Base-by-base conservation (phyloP, 176 grass and related monocot genomes). In the Oryza rufipogon region DNA sequence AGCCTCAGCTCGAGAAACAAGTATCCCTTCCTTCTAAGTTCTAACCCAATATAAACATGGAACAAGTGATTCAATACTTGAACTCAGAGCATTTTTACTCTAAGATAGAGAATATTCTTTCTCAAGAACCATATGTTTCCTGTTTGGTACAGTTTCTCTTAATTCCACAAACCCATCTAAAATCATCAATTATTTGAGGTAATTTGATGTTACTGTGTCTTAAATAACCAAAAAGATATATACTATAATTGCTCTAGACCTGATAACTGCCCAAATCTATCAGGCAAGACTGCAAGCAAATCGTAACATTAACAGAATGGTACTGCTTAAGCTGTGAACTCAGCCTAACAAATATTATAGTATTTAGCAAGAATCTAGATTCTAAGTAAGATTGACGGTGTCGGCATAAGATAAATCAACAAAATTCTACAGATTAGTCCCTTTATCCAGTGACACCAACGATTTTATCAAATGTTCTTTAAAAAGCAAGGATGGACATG, bases 141-240 rank as follows among this genome's bases (percentile, higher is more conserved):
- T 73, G 30, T 65, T 64, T 78, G 56, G 23, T 83, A 66, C 15
- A 32, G 46, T 33, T 88, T 78, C 39, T 65, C 23, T 69, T 22
- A 51, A 56, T 80, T 56, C 3, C 45, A 2, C 23, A 36, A 38
- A 22, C 11, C 19, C 54, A 44, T 44, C 20, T 9, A 11, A 73
- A 73, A 42, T 23, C 38, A 63, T 22, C 16, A 73, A 26, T 38
- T 70, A 49, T 30, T 65, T 65, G 11, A 84, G 66, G 12, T 36
- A 67, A 52, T 51, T 83, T 38, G 8, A 46, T 49, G 60, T 76
- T 11, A n/a, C 9, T 30, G 9, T 3, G 30, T 51, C 23, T 58
- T 85, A 16, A 60, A 58, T 69, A 78, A 17, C 69, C 10, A 10
- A 44, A 44, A 70, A 85, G 20, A 85, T 7, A 41, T 85, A 39